Evolutionary conservation across 2,329 filamentous ascomycete species (phyloP).

Genomic region (Botrytis sinoallii): DNA sequence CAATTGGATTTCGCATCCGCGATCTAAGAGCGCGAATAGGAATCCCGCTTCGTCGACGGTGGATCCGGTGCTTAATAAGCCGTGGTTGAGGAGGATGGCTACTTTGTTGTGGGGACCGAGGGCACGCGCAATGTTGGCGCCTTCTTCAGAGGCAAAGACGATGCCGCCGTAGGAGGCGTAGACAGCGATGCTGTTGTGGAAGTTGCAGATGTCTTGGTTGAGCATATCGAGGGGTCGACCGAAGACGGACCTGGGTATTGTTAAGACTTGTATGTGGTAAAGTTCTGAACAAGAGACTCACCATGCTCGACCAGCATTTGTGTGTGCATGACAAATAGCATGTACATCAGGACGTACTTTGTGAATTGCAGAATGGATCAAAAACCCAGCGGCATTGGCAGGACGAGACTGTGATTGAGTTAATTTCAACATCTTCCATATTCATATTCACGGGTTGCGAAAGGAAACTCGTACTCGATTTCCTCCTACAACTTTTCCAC

Average conservation of each 20-base stretch:
- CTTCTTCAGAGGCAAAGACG: conserved; percentile 62
- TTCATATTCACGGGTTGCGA: background rate
- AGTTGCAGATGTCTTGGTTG: conserved; percentile 63
- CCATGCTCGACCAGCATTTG: conserved; percentile 53
- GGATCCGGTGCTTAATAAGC: conserved; percentile 64
- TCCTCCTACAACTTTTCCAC: conserved; percentile 61
- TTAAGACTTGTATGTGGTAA: background rate
- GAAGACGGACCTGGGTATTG: conserved; percentile 61
- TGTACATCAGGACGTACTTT: conserved; percentile 62
- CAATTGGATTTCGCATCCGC: conserved; percentile 66
- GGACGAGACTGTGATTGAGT: conserved; percentile 43
- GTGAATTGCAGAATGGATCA: conserved; percentile 67
- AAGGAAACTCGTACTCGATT: conserved; percentile 42
- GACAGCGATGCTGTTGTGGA: conserved; percentile 63
- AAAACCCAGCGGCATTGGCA: conserved; percentile 65
- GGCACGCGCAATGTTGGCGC: conserved; percentile 58
- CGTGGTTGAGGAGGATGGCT: conserved; percentile 68
- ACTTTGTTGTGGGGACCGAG: conserved; percentile 58
- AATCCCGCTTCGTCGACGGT: conserved; percentile 75
- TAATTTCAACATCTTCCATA: background rate
- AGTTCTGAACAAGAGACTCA: background rate
- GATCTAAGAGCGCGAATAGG: conserved; percentile 65
- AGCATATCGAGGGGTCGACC: conserved; percentile 66
- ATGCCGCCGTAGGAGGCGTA: conserved; percentile 64
- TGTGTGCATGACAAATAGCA: conserved; percentile 68